Evolutionary conservation across 1,284 basidiomycete species (phyloP), one percentile per base, ranked within the genome.

Genomic region (Schizopora paradoxa): DNA sequence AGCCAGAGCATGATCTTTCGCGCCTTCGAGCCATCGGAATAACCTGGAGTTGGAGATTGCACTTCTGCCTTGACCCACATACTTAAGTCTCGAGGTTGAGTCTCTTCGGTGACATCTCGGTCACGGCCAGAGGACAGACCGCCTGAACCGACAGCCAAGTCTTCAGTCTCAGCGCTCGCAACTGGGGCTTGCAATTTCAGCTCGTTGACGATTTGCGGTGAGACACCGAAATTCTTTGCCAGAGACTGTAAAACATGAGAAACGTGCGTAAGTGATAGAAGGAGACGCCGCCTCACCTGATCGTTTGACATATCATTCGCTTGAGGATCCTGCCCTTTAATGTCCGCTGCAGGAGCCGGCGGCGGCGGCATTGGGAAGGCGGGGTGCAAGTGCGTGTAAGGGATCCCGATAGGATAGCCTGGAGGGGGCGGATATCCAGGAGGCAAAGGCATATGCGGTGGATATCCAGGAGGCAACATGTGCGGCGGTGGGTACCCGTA

Each of bases 141-240:
- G 50, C 67, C 75, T 3, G 80, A 79, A 28, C 84, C 86, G 22
- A 87, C 80, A 2, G 82, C 82, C 5, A 88, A 70, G 58, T 87
- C 85, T 57, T 88, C 85, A 54, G 64, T 78, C 58, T 83, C 82
- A n/a, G 59, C 60, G 19, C 61, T 52, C 8, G 82, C 82, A 13
- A 59, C 61, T 18, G 62, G 52, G 10, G 61, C 55, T 27, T 65
- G 66, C 35, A 83, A 66, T 45, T 74, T 73, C 50, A 83, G 68
- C 51, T 79, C 79, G 51, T 68, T 76, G 44, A 86, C 76, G 51
- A 89, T 86, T 28, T 73, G 71, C 18, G 76, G 67, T 41, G 81
- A 75, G 21, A 89, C 86, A 45, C 86, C 86, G 57, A 89, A 89
- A 57, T 73, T 81, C 65, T 82, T 85, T 39, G 82, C 86, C 32